Evolutionary conservation across 2,329 filamentous ascomycete species (phyloP).

Genomic region (Hymenoscyphus infarciens): DNA sequence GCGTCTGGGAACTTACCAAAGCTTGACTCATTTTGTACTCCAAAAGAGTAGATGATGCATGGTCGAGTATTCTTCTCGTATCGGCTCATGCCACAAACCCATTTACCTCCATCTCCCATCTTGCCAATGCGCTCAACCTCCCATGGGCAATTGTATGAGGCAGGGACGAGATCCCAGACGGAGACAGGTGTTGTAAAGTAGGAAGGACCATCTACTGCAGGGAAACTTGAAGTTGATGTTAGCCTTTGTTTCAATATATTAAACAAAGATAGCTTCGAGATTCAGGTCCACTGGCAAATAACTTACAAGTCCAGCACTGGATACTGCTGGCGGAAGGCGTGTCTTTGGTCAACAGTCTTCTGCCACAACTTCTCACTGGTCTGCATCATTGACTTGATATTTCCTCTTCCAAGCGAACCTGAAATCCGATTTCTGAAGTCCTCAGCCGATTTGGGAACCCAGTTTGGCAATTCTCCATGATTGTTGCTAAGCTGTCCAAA

Average conservation of each 20-base stretch:
- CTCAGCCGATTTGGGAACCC: conserved; percentile 3
- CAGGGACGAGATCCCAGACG: conserved; percentile 40
- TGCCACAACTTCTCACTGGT: conserved; percentile 30
- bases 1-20: conserved; percentile 30
- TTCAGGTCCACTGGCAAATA: conserved; percentile 12
- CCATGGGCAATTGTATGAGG: conserved; percentile 37
- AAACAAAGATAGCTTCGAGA: background rate
- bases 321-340: conserved; percentile 29
- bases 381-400: conserved; percentile 23
- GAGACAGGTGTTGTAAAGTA: conserved; percentile 31
- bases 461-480: conserved; percentile 5
- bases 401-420: conserved; percentile 13
- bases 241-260: background rate
- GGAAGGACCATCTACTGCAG: conserved; percentile 13
- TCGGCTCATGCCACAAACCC: conserved; percentile 39
- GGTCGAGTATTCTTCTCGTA: conserved; percentile 33
- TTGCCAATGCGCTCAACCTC: conserved; percentile 39
- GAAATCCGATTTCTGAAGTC: conserved; percentile 12
- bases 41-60: conserved; percentile 39
- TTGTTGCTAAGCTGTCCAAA: conserved; percentile 14
- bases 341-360: conserved; percentile 34
- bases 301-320: conserved; percentile 30
- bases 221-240: conserved; percentile 24
- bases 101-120: conserved; percentile 41
- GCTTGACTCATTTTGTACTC: conserved; percentile 37